Percentiles rank a stretch among this genome's conserved stretches.
Conservation (phyloP, 2,329 filamentous ascomycete genomes). For the Trichoderma sp. region DNA sequence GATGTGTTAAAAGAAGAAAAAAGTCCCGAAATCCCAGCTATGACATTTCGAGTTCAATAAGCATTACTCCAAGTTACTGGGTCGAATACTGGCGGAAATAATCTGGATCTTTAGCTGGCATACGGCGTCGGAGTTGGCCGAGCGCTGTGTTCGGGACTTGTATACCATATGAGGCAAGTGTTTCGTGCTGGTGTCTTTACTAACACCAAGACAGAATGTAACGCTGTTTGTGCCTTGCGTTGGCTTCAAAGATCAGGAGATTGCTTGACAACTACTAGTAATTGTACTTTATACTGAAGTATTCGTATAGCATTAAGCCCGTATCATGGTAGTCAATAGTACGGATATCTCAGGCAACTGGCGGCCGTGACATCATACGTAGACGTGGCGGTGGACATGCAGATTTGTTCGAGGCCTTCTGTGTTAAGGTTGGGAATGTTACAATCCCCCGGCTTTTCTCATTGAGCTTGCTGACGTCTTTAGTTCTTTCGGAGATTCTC, state of each 20-base stretch:
- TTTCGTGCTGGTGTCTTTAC: neutral
- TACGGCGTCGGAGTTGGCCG: neutral
- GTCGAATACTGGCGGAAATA: neutral
- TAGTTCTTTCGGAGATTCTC: neutral
- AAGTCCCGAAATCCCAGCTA: neutral
- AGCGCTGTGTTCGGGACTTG: neutral
- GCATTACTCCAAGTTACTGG: neutral
- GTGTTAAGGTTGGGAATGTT: neutral
- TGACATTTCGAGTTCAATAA: neutral
- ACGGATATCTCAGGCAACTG: neutral
- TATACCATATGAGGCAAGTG: neutral
- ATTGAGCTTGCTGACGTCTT: neutral
- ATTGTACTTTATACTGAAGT: neutral
- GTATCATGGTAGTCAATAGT: neutral
- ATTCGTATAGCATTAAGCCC: neutral
- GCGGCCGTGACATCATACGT: neutral
- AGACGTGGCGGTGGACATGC: neutral
- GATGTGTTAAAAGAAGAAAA: neutral
- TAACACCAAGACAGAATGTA: neutral
- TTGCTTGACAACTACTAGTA: neutral
- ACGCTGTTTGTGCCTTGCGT: neutral
- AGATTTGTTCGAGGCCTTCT: neutral
- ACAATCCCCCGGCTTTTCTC: neutral
- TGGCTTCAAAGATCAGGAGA: neutral
- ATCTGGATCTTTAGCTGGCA: neutral